Evolutionary conservation across 805 yeast species (phyloP), one percentile per base, ranked within the genome.

Genomic region (Sungouiella blattae): DNA sequence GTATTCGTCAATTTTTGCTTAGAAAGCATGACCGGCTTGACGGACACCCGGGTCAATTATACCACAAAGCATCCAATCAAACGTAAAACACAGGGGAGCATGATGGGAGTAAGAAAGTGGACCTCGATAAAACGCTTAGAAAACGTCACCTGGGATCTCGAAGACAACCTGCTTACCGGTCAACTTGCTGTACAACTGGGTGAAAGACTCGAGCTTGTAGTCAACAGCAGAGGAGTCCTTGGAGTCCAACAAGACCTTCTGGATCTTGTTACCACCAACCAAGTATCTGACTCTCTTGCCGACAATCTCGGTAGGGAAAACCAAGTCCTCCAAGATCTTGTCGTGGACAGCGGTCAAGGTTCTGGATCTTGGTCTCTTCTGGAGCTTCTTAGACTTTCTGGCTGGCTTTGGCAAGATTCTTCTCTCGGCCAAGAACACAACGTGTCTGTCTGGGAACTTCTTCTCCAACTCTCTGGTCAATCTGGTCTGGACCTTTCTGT

Each of bases 331-430:
- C 72, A 91, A 87, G 77, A 91, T 77, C 73, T 87, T 87, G 77
- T 93, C 98, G 75, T 91, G 98, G 57, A 91, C 98, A 67, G 97
- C 88, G 59, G 96, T 82, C 73, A 93, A 80, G 65, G 98, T 91
- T 85, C 98, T 88, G 62, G 98, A 89, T 80, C 96, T 87, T 73
- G 98, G 98, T 82, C 98, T 89, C 89, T 93, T 89, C 79, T 93
- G 98, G 62, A 71, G 74, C 73, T 83, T 86, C 80, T 88, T 87
- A 47, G 96, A 78, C 66, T 82, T 77, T 78, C 98, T 88, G 64
- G 94, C 86, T 71, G 98, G 97, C 82, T 87, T 91, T 77, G 98
- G 96, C 69, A 93, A 80, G 77, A 91, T 93, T 78, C 96, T 87
- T 80, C 98, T 87, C 81, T 91, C 98, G 68, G 97, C 98, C 69